Evolutionary conservation across 306 rosid species (phyloP).

Genomic region (Cicer cuneatum): DNA sequence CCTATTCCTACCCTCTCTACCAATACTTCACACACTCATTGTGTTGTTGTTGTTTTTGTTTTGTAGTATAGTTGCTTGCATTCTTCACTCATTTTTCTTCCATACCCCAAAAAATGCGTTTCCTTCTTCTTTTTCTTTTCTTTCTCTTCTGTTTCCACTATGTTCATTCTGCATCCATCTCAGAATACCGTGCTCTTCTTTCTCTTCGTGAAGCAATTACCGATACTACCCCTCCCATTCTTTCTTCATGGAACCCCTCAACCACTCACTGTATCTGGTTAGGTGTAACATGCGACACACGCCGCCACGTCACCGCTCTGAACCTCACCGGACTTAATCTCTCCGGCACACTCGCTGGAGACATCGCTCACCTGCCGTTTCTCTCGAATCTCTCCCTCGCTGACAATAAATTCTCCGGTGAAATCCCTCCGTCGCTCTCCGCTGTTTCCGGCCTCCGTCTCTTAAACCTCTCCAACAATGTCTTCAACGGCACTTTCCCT

Average conservation of each 20-base stretch:
- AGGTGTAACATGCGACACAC: slow-evolving; percentile 76
- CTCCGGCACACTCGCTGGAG: slow-evolving; percentile 64
- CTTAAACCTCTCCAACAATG: slow-evolving; percentile 86
- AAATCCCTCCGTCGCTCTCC: slow-evolving; percentile 68
- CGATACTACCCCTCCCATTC: slow-evolving; percentile 57
- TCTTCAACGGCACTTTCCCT: slow-evolving; percentile 75
- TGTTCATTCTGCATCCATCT: slow-evolving; percentile 38
- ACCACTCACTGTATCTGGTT: slow-evolving; percentile 66
- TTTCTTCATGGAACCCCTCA: slow-evolving; percentile 72
- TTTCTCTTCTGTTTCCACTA: slow-evolving; percentile 40
- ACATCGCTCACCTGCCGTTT: slow-evolving; percentile 61
- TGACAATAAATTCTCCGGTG: slow-evolving; percentile 60
- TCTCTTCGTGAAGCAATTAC: slow-evolving; percentile 61
- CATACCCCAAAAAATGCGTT: slow-evolving; percentile 49
- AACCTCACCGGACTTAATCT: slow-evolving; percentile 68
- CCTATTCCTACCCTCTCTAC: slow-evolving; percentile 12
- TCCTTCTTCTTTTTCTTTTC: slow-evolving; percentile 47
- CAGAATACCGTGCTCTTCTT: slow-evolving; percentile 74
- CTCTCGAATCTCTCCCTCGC: slow-evolving; percentile 70
- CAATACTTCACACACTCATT: slow-evolving; percentile 1
- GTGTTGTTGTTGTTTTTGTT: neutral
- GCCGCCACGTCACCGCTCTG: slow-evolving; percentile 63
- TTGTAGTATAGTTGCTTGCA: neutral
- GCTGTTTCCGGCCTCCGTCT: slow-evolving; percentile 55
- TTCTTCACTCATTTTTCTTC: slow-evolving; percentile 8